These are phyloP conservation scores for Tylopilus felleus DNA, from an alignment of 768 basidiomycete species.

Conservation along the genomic window DNA sequence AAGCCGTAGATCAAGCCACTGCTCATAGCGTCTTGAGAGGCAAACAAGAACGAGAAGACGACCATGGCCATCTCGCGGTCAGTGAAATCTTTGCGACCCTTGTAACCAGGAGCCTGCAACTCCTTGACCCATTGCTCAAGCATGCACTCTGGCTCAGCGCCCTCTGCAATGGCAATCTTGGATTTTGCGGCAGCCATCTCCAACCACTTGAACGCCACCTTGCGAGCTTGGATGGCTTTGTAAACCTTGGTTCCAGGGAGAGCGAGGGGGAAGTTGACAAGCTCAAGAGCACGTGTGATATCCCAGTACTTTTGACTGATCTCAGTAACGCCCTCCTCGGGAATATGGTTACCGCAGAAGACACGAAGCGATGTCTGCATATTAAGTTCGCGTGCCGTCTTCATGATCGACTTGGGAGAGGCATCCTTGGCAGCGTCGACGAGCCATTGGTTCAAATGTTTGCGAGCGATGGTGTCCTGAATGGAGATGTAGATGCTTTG, in stretches of 20 bases:
- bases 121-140: conserved; percentile 88
- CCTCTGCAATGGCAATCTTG: conserved; percentile 79
- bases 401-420: conserved; percentile 68
- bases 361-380: conserved; percentile 97
- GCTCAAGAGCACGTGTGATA: conserved; percentile 91
- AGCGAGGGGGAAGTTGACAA: conserved; percentile 97
- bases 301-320: conserved; percentile 95
- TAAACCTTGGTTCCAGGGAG: conserved; percentile 96
- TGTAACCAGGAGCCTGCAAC: conserved; percentile 60
- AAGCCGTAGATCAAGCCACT: conserved; percentile 94
- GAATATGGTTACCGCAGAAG: conserved; percentile 90
- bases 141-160: conserved; percentile 82
- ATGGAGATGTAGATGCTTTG: conserved; percentile 76
- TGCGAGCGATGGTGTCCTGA: conserved; percentile 79
- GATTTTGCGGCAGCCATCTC: conserved; percentile 73
- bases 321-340: conserved; percentile 70
- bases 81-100: conserved; percentile 83
- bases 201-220: conserved; percentile 77
- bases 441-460: conserved; percentile 75
- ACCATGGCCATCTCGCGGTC: conserved; percentile 97
- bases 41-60: conserved; percentile 94
- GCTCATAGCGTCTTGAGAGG: conserved; percentile 97
- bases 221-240: conserved; percentile 88
- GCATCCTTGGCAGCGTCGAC: conserved; percentile 46
- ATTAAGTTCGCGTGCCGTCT: conserved; percentile 88